Percentiles rank a stretch among this genome's conserved stretches.
phyloP scores from a whole-genome alignment of 495 filamentous ascomycete genomes.

The Xylaria telfairii region DNA sequence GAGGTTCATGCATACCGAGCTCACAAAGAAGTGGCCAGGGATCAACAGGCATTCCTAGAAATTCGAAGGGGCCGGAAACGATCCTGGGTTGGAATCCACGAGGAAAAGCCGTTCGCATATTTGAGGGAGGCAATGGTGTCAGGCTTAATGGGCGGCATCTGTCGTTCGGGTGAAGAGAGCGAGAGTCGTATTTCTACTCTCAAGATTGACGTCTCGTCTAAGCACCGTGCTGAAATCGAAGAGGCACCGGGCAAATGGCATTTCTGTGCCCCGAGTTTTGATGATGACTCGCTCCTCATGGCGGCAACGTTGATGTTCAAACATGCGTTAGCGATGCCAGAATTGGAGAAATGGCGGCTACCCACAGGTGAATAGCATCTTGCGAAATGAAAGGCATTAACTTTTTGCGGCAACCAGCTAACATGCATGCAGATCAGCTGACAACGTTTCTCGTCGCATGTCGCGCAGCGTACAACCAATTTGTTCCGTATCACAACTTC shows the following conservation, averaged over 20 bases:
- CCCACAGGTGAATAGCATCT: constrained; percentile 60
- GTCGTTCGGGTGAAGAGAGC: constrained; percentile 64
- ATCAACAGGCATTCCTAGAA: constrained; percentile 70
- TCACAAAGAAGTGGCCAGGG: constrained; percentile 70
- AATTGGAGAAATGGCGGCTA: constrained; percentile 79
- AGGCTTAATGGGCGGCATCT: constrained; percentile 89
- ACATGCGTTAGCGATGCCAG: constrained; percentile 83
- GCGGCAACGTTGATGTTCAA: constrained; percentile 83
- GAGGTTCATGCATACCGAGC: constrained; percentile 83
- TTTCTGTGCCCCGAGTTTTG: constrained; percentile 87
- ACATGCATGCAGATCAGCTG: constrained; percentile 61
- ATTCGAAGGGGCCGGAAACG: constrained; percentile 75
- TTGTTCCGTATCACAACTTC: constrained; percentile 99
- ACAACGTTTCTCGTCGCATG: constrained; percentile 82
- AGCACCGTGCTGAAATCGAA: constrained; percentile 67
- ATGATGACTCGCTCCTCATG: constrained; percentile 85
- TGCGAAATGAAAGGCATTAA: not conserved
- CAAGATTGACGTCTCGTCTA: constrained; percentile 56
- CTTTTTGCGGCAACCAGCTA: constrained; percentile 32
- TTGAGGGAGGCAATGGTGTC: constrained; percentile 87
- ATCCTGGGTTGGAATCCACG: constrained; percentile 90
- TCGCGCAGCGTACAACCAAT: constrained; percentile 86
- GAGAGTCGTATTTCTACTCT: constrained; percentile 49
- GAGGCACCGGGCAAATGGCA: constrained; percentile 79
- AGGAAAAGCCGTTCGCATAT: constrained; percentile 87